Base-by-base conservation (phyloP, 495 filamentous ascomycete species). In the Trichoderma reesei region DNA sequence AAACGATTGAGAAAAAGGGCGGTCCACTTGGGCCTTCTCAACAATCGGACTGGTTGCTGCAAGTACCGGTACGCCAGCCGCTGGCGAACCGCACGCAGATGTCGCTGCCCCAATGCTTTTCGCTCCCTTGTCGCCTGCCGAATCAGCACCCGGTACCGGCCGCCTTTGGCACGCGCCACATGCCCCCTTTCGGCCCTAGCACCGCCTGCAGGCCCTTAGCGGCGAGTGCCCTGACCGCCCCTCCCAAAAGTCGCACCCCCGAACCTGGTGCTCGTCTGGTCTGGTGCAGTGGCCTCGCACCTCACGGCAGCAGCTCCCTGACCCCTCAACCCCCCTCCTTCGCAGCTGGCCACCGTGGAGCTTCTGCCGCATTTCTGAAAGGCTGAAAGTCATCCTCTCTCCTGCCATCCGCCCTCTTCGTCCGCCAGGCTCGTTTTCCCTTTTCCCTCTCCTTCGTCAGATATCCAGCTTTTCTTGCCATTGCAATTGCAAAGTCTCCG, bases 401-500 rank as follows among this genome's bases (percentile, higher is more conserved):
- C 44, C 42, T 60, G 48, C 34, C 26, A 48, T 51, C 37, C 62
- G 34, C 41, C 48, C n/a, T 64, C 20, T 41, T 59, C 39, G 37
- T 41, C 60, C 46, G n/a, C 34, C 10, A 34, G 51, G 60, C 60
- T 61, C 63, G 37, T 42, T 26, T 61, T 68, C 62, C 67, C 60
- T 62, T 68, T 63, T 66, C 64, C 59, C 64, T 65, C 66, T 46
- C 64, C 67, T 63, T 63, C 63, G 44, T 44, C 62, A 54, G 51
- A 41, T 56, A 66, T 67, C 61, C 42, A 41, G 8, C 51, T 34
- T 34, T 56, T 56, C 26, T 56, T 31, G 51, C 31, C 51, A 18
- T 56, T 56, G 51, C 51, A 56, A 56, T 56, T 56, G 51, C 51
- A 56, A 31, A n/a, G 18, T 56, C 51, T 8, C 26, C 31, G 51